Conservation (phyloP, 2,329 filamentous ascomycete genomes). For the Colletotrichum sansevieriae region DNA sequence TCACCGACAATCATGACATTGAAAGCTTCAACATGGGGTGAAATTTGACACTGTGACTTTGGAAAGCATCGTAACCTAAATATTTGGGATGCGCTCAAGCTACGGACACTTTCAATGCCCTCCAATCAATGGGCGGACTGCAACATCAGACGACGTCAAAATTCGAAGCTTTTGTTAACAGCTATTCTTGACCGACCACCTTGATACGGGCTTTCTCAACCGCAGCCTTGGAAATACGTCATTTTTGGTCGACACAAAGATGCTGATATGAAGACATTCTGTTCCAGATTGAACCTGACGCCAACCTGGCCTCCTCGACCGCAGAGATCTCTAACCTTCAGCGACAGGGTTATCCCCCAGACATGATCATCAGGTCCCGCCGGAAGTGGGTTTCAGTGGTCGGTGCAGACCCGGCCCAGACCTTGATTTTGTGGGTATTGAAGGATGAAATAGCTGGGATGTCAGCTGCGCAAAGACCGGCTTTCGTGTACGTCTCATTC, state of each 20-base stretch:
- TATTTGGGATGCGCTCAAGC: background rate
- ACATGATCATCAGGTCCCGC: constrained; percentile 11
- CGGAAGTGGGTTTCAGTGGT: constrained; percentile 3
- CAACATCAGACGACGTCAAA: constrained; percentile 1
- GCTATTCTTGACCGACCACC: background rate
- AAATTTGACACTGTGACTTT: background rate
- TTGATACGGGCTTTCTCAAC: background rate
- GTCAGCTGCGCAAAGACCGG: background rate
- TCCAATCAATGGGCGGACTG: background rate
- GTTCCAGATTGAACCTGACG: no score
- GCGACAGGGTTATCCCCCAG: background rate
- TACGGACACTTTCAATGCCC: background rate
- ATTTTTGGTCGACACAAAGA: constrained; percentile 8
- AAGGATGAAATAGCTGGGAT: constrained; percentile 2
- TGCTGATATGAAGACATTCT: background rate
- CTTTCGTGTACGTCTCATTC: background rate
- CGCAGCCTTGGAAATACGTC: background rate
- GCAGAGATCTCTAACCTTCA: background rate
- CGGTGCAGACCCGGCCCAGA: background rate
- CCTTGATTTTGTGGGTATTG: constrained; percentile 4
- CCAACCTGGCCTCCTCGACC: background rate
- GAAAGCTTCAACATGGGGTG: background rate
- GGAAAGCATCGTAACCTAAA: background rate
- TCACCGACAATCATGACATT: constrained; percentile 3
- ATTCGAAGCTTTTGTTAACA: background rate